Evolutionary conservation across 1,139 yeast species (phyloP), one percentile per base, ranked within the genome.

Genomic region (Meyerozyma athensensis): DNA sequence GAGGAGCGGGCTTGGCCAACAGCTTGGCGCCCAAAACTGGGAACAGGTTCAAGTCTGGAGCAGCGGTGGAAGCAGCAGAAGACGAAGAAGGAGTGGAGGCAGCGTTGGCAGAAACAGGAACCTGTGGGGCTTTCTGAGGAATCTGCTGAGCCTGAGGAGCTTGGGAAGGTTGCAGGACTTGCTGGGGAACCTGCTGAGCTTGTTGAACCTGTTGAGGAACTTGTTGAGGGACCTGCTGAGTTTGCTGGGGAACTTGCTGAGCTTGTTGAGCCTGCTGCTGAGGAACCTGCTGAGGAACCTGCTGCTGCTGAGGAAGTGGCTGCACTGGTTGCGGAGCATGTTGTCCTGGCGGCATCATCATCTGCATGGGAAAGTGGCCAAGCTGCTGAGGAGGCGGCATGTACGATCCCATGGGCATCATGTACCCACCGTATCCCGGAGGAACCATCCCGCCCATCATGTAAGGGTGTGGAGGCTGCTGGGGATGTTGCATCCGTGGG

Each of bases 11-110:
- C 32, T 28, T 28, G 20, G 26, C 39, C 5, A 61, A 49, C 19
- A 55, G 68, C 48, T 68, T 72, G 7, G 77, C 58, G 1, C 79
- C 79, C 42, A 74, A 63, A 12, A 72, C 73, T 4, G 79, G 79
- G 49, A 74, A 73, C 39, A 71, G 72, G 7, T 75, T 64, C 39
- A 68, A 57, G 45, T 73, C 43, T 56, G 61, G 19, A 39, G 34
- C 23, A 19, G 32, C 18, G 23, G 34, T 12, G 30, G 5, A 13
- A 24, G 31, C 23, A 17, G 28, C 26, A 14, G 18, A 9, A 7
- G 32, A 33, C 7, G 35, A 17, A n/a, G 31, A 13, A 18, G 26
- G 28, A 4, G 9, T 17, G 6, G 26, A 12, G n/a, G 32, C 12
- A 18, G 26, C 24, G 7, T 32, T 18, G 13, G n/a, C 26, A 5